Conservation (phyloP, 1,284 basidiomycete genomes). For the Moesziomyces aphidis region DNA sequence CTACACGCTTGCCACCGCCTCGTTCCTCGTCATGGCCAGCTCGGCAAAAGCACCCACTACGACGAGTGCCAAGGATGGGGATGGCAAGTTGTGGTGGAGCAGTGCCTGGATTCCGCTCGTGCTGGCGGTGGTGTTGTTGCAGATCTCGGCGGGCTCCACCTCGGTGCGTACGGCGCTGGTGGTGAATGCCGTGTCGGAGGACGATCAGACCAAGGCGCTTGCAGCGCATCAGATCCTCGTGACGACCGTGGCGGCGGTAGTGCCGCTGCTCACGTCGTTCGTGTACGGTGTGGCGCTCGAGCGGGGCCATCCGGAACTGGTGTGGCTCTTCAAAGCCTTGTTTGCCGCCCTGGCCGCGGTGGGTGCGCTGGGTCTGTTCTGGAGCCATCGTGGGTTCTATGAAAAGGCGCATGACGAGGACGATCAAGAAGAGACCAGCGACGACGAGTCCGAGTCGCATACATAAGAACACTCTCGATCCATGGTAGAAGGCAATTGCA, state of each 20-base stretch:
- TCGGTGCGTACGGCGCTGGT: slow-evolving; percentile 57
- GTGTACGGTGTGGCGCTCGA: slow-evolving; percentile 55
- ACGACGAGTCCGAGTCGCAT: slow-evolving; percentile 4
- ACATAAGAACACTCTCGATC: neutral
- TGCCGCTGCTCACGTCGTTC: slow-evolving; percentile 51
- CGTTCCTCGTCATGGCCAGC: slow-evolving; percentile 46
- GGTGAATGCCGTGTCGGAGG: slow-evolving; percentile 53
- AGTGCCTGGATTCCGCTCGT: slow-evolving; percentile 50
- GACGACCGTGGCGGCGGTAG: slow-evolving; percentile 52
- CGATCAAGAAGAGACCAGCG: slow-evolving; percentile 9
- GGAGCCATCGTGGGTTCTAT: slow-evolving; percentile 44
- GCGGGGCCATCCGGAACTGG: slow-evolving; percentile 45
- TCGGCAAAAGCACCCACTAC: slow-evolving; percentile 27
- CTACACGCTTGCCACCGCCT: slow-evolving; percentile 20
- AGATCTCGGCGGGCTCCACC: slow-evolving; percentile 52
- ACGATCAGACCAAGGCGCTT: slow-evolving; percentile 53
- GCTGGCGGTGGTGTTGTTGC: slow-evolving; percentile 46
- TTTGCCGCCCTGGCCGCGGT: slow-evolving; percentile 42
- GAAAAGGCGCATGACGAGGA: slow-evolving; percentile 47
- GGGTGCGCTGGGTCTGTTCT: slow-evolving; percentile 42
- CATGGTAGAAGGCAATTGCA: no score
- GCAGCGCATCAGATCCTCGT: slow-evolving; percentile 59
- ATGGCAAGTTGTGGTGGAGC: slow-evolving; percentile 21
- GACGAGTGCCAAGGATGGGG: neutral
- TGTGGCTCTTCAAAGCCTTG: slow-evolving; percentile 55